Evolutionary conservation across 441 rosid species (phyloP), one percentile per base, ranked within the genome.

Genomic region (Corymbia calophylla): DNA sequence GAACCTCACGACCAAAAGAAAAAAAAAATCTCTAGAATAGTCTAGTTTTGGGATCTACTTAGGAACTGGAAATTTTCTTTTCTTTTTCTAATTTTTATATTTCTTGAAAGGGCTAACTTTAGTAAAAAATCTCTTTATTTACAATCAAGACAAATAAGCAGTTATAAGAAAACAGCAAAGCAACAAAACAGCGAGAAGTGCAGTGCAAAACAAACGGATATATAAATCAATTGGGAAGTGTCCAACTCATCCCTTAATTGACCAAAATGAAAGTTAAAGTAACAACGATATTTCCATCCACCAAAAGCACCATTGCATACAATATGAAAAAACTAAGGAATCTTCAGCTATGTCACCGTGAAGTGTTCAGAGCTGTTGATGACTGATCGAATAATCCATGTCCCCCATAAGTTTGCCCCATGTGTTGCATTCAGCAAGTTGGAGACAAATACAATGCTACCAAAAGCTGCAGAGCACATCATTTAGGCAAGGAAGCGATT

Each of bases 51-150:
- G 13, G 29, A 56, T 56, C 13, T 23, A 56, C 27, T 56, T 56
- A 13, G 62, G 29, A 56, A 23, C 25, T 0, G 14, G 0, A 0
- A 0, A 58, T 8, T 21, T 23, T 21, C 1, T 56, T 58, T 9
- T 23, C 11, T 48, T 48, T 48, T 10, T 48, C 11, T 11, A 48
- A 48, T 21, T 23, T 56, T 56, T 56, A 23, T 56, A 56, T 56
- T 56, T 23, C 62, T 56, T 56, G 3, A 56, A 56, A 56, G 62
- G 27, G 25, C 25, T 8, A 27, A 23, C 62, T 56, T 0, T 21
- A 56, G 62, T 56, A 56, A 56, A 56, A 56, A 5, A 56, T 56
- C 62, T 56, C 62, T 56, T 56, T 4, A 56, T 56, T 56, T 56
- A 56, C 29, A 23, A 56, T 56, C 1, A 5, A 56, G 29, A 56